Evolutionary conservation across 2,329 filamentous ascomycete genomes (phyloP), one percentile per base, ranked within the genome.

Genomic region (Botrytis galanthina): DNA sequence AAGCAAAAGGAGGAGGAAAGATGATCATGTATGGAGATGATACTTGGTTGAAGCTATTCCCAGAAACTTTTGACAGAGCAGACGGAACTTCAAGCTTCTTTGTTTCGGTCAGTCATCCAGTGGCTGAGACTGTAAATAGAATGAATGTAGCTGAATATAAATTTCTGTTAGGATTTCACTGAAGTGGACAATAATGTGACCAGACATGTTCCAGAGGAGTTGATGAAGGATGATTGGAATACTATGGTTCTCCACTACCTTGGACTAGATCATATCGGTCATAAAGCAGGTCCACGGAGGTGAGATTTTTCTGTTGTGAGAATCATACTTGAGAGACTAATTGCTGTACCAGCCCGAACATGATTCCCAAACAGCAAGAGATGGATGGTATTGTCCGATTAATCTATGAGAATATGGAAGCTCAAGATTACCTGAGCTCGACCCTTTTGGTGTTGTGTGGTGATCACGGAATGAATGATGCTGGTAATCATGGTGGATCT

Each of bases 401-500:
- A 73, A 91, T 99, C 39, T 98, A 93, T 80, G 84, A 86, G 20
- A 92, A 93, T 10, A 92, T 99, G 76, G 87, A 92, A 79, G 86
- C 86, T 6, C 84, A 92, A 73, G 81, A 87, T 1, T 92, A 97
- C 81, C 88, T 98, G 1, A 81, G 88, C 46, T 92, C 92, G 7
- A 94, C 95, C 0, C 84, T 99, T 2, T 87, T 99, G 63, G 90
- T 99, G 4, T 84, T 99, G 10, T 94, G 92, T 73, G 96, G 96
- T 73, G 97, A 99, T 79, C 96, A 99, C 81, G 96, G 96, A n/a
- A 99, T 99, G 96, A 99, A 98, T 78, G 95, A 98, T 78, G 96
- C 93, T 32, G 96, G 96, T 3, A 98, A 98, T 78, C 96, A 99
- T 81, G 96, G 96, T 44, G 96, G 95, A 57, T 98, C 95, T 16